These are phyloP conservation scores for Rhodomyrtus tomentosa DNA, from an alignment of 345 rosid species.

Conservation along the genomic window DNA sequence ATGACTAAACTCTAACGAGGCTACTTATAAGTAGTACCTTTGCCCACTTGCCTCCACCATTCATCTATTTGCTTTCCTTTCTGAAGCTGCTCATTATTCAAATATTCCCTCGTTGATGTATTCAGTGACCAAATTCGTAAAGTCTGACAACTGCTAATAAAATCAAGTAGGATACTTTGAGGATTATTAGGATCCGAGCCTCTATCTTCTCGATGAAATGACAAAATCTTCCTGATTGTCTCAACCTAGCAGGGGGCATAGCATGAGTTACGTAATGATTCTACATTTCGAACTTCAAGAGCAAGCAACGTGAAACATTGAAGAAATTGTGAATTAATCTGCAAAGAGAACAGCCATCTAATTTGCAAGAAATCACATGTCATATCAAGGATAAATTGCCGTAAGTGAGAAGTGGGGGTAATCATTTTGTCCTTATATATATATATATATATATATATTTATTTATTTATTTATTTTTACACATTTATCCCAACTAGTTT, in stretches of 20 bases:
- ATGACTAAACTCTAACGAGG: background rate
- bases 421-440: background rate
- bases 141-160: slow-evolving; percentile 93
- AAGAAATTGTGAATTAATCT: background rate
- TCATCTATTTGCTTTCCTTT: slow-evolving; percentile 98
- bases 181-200: slow-evolving; percentile 83
- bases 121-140: slow-evolving; percentile 92
- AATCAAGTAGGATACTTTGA: slow-evolving; percentile 93
- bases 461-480: no score
- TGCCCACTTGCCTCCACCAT: slow-evolving; percentile 92
- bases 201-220: slow-evolving; percentile 92
- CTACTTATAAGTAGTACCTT: slow-evolving; percentile 42
- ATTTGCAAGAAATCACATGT: background rate
- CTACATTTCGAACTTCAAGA: background rate
- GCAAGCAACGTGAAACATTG: background rate
- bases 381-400: background rate
- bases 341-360: background rate
- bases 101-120: slow-evolving; percentile 68
- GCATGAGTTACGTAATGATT: background rate
- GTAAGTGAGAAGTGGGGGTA: background rate
- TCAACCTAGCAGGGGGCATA: slow-evolving; percentile 52
- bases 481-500: no score
- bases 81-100: slow-evolving; percentile 81
- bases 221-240: slow-evolving; percentile 75
- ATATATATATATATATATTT: no score